Evolutionary conservation across 2,329 filamentous ascomycete species (phyloP).

Genomic region (Fusarium albidum): DNA sequence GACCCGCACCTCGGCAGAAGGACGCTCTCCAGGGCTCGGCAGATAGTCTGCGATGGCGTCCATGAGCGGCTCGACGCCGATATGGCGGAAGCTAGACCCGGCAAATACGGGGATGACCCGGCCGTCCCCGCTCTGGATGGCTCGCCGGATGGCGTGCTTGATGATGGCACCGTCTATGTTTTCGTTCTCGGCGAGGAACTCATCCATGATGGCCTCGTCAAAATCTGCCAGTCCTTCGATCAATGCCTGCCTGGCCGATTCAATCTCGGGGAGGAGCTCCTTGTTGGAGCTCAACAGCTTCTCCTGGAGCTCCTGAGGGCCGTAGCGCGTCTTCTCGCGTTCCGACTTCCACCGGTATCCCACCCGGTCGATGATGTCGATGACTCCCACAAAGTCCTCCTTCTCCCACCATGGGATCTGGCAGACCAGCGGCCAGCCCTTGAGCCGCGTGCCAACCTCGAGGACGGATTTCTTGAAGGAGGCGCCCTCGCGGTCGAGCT

Average conservation of each 20-base stretch:
- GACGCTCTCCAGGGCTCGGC: slow-evolving; percentile 81
- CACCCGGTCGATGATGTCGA: slow-evolving; percentile 80
- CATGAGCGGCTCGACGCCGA: slow-evolving; percentile 90
- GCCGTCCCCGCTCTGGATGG: slow-evolving; percentile 73
- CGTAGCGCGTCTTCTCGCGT: slow-evolving; percentile 48
- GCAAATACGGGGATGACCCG: slow-evolving; percentile 86
- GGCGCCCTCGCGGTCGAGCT: slow-evolving; percentile 79
- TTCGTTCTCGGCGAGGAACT: slow-evolving; percentile 80
- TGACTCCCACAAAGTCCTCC: slow-evolving; percentile 81
- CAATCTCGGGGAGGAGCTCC: slow-evolving; percentile 71
- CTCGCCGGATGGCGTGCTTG: slow-evolving; percentile 76
- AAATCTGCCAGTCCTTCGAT: slow-evolving; percentile 88
- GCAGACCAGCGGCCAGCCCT: slow-evolving; percentile 88
- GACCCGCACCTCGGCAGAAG: slow-evolving; percentile 79
- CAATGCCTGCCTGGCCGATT: slow-evolving; percentile 77
- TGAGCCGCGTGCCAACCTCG: slow-evolving; percentile 81
- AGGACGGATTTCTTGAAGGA: slow-evolving; percentile 85
- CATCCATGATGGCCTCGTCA: slow-evolving; percentile 86
- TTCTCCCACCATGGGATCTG: slow-evolving; percentile 95
- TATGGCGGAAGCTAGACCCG: slow-evolving; percentile 91
- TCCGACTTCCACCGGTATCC: slow-evolving; percentile 74
- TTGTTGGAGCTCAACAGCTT: slow-evolving; percentile 57
- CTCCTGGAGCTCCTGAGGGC: slow-evolving; percentile 40
- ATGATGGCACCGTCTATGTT: slow-evolving; percentile 75
- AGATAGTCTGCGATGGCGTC: slow-evolving; percentile 89